A percentile compares a stretch with the other conserved stretches of the same genome.
Conservation (phyloP, 163 green algal species). For the Smithsoniella earleae region DNA sequence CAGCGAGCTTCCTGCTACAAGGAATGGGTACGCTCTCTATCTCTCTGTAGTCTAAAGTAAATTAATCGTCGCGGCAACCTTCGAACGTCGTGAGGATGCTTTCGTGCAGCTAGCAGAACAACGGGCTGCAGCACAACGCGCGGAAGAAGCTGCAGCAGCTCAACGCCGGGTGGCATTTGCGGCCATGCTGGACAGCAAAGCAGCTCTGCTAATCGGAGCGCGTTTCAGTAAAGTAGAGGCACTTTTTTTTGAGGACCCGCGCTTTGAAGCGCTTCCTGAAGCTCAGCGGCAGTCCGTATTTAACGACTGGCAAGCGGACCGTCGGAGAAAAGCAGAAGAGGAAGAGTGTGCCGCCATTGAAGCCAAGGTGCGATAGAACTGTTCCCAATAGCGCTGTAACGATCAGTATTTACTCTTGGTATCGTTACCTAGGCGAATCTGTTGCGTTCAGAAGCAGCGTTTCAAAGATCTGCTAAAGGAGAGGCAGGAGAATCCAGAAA, state of each 20-base stretch:
- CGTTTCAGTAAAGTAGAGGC: slow-evolving; percentile 46
- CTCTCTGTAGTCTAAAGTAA: too few relatives aligned
- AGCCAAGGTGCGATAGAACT: neutral
- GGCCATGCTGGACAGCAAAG: slow-evolving; percentile 46
- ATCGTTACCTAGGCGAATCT: neutral
- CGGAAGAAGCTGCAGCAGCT: neutral
- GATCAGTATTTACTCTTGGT: too few relatives aligned
- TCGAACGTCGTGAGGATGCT: too few relatives aligned
- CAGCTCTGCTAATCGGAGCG: slow-evolving; percentile 39
- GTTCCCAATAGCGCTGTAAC: too few relatives aligned
- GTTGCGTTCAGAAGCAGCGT: slow-evolving; percentile 40
- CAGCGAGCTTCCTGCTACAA: slow-evolving; percentile 28
- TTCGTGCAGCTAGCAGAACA: neutral
- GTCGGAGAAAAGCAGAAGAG: neutral
- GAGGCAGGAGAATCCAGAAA: slow-evolving; percentile 44
- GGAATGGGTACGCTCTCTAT: slow-evolving; percentile 17
- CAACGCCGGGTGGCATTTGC: slow-evolving; percentile 48
- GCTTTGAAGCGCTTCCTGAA: slow-evolving; percentile 42
- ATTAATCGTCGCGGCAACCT: neutral
- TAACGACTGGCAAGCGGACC: neutral
- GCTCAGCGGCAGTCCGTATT: neutral
- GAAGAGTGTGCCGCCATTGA: slow-evolving; percentile 6
- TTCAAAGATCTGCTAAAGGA: slow-evolving; percentile 61
- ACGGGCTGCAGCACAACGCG: neutral
- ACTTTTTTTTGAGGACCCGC: slow-evolving; percentile 61